These are phyloP conservation scores for Melampsora americana DNA, from an alignment of 1,284 basidiomycete species.

Conservation along the genomic window DNA sequence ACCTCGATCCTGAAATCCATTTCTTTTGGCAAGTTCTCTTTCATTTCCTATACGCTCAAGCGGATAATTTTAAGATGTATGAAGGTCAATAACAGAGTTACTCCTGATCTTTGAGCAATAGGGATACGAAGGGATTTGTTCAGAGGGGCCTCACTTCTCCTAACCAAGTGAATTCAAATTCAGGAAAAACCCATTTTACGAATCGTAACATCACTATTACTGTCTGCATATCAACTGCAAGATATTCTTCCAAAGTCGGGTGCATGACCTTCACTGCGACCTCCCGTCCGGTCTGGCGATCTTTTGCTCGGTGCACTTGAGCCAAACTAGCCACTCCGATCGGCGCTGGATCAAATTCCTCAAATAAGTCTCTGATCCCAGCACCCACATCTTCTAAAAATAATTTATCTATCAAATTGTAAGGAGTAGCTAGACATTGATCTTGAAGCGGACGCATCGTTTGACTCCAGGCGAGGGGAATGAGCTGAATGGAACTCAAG, in stretches of 20 bases:
- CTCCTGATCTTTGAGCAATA: too few species aligned
- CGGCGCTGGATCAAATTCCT: conserved; percentile 80
- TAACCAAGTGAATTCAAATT: conserved; percentile 93
- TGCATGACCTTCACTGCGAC: conserved; percentile 99
- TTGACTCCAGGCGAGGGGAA: conserved; percentile 72
- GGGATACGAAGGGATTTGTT: not conserved
- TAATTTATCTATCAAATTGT: conserved; percentile 66
- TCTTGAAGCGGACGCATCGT: conserved; percentile 68
- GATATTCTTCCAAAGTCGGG: conserved; percentile 88
- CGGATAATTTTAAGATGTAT: not conserved
- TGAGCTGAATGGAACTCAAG: conserved; percentile 65
- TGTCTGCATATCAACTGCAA: conserved; percentile 72
- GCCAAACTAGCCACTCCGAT: conserved; percentile 90
- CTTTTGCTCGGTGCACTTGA: conserved; percentile 84
- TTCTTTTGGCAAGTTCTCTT: conserved; percentile 69
- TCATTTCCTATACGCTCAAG: conserved; percentile 69
- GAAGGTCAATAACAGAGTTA: not conserved
- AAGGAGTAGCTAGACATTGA: conserved; percentile 70
- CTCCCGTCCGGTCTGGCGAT: conserved; percentile 66
- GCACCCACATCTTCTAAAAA: conserved; percentile 71
- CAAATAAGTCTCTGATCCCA: conserved; percentile 62
- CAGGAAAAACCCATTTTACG: conserved; percentile 76
- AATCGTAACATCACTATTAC: conserved; percentile 60
- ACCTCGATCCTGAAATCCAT: conserved; percentile 86
- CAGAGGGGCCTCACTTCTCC: conserved; percentile 45